Evolutionary conservation across 176 grass and related monocot genomes (phyloP).

Genomic region (Triticum timopheevii): DNA sequence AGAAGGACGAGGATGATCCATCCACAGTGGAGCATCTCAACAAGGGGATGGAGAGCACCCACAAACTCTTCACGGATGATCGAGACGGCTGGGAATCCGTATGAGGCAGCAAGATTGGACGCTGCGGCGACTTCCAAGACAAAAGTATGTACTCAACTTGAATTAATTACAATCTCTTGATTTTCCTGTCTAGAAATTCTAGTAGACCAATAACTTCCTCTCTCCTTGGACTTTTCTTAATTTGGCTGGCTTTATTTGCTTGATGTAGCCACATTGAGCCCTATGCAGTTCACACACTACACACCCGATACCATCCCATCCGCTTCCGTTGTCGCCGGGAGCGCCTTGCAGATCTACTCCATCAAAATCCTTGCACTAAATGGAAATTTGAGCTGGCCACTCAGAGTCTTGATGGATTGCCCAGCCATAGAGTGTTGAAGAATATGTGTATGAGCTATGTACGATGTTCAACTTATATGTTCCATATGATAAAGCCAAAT

Average conservation of each 20-base stretch:
- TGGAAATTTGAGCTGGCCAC: not conserved
- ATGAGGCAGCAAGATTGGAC: not conserved
- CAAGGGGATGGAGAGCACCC: not conserved
- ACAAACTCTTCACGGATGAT: too few species aligned
- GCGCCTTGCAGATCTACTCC: slow-evolving; percentile 5
- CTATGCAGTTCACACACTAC: not conserved
- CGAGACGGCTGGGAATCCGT: not conserved
- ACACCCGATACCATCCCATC: not conserved
- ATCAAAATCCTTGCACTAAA: not conserved
- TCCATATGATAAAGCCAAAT: too few species aligned
- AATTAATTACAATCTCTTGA: not conserved
- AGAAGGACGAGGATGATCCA: not conserved
- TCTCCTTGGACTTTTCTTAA: not conserved
- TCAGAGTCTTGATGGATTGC: not conserved
- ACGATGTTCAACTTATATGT: too few species aligned
- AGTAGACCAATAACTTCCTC: not conserved
- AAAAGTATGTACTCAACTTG: not conserved
- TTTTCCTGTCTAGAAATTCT: not conserved
- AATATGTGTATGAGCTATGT: not conserved
- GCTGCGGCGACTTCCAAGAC: not conserved
- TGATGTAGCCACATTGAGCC: slow-evolving; percentile 1
- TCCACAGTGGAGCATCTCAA: not conserved
- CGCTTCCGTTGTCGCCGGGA: not conserved
- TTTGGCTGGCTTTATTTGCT: not conserved
- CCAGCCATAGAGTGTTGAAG: not conserved